A percentile compares a stretch with the other conserved stretches of the same genome.
These are phyloP conservation scores for Didymella lethalis DNA, from an alignment of 2,329 filamentous ascomycete genomes.

Conservation along the genomic window DNA sequence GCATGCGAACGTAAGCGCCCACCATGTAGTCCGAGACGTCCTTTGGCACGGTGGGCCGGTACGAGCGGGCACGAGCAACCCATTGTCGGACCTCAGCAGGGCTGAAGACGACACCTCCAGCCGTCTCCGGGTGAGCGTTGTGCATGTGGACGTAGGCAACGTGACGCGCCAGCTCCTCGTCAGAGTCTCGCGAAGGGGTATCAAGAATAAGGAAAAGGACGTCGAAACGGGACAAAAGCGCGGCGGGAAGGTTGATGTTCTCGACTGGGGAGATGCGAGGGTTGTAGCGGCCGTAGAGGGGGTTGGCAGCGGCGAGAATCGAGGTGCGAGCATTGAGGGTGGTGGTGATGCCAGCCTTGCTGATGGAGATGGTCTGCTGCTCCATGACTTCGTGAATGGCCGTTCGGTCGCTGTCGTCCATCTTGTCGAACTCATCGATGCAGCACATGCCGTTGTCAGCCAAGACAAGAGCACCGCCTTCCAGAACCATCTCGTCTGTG, in stretches of 20 bases:
- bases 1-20: slow-evolving; percentile 93
- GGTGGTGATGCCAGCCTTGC: slow-evolving; percentile 93
- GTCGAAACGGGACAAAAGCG: slow-evolving; percentile 95
- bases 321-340: slow-evolving; percentile 95
- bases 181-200: slow-evolving; percentile 85
- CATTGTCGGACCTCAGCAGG: slow-evolving; percentile 96
- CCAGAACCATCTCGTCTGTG: slow-evolving; percentile 84
- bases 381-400: slow-evolving; percentile 91
- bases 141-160: slow-evolving; percentile 98
- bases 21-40: slow-evolving; percentile 94
- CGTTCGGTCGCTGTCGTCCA: slow-evolving; percentile 83
- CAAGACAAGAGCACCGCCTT: slow-evolving; percentile 79
- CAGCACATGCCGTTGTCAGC: slow-evolving; percentile 87
- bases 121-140: slow-evolving; percentile 81
- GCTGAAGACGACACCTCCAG: slow-evolving; percentile 77
- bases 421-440: slow-evolving; percentile 89
- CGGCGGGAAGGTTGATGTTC: slow-evolving; percentile 99
- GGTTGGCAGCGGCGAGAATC: slow-evolving; percentile 95
- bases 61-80: slow-evolving; percentile 89
- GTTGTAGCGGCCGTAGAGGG: slow-evolving; percentile 97
- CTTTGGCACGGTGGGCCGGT: slow-evolving; percentile 84
- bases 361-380: slow-evolving; percentile 85
- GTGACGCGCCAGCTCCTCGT: slow-evolving; percentile 93
- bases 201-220: slow-evolving; percentile 96
- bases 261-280: slow-evolving; percentile 96